Evolutionary conservation across 305 asterid genomes (phyloP).

Genomic region (Solanum hybrid): DNA sequence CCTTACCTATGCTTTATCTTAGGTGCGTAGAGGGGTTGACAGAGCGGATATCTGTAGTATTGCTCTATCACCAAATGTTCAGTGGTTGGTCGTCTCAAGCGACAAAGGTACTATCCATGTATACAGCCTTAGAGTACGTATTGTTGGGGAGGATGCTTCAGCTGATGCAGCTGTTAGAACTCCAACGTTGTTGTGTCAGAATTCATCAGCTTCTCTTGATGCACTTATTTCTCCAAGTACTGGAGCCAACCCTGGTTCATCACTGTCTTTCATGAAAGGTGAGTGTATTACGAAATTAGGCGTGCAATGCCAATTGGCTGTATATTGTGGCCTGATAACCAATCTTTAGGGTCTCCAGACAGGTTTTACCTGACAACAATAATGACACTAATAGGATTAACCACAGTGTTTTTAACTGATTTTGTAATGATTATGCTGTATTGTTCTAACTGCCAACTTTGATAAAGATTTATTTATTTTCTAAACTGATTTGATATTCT

Average conservation of each 20-base stretch:
- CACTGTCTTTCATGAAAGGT: slow-evolving; percentile 94
- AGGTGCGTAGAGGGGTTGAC: slow-evolving; percentile 95
- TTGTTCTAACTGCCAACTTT: background rate
- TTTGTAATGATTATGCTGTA: background rate
- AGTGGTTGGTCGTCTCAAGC: slow-evolving; percentile 88
- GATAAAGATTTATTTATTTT: background rate
- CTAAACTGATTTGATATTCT: background rate
- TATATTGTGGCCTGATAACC: slow-evolving; percentile 1
- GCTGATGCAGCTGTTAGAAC: slow-evolving; percentile 39
- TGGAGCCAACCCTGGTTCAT: slow-evolving; percentile 80
- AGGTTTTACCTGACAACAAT: background rate
- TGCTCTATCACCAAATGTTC: slow-evolving; percentile 77
- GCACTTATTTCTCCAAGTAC: slow-evolving; percentile 60
- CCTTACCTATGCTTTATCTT: slow-evolving; percentile 13
- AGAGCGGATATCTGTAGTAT: slow-evolving; percentile 72
- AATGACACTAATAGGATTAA: background rate
- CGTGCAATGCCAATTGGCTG: background rate
- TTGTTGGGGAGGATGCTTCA: slow-evolving; percentile 54
- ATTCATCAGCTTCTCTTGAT: slow-evolving; percentile 62
- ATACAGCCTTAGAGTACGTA: slow-evolving; percentile 78
- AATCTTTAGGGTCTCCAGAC: background rate
- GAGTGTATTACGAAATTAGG: slow-evolving; percentile 4
- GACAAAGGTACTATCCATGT: slow-evolving; percentile 92
- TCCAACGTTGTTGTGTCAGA: slow-evolving; percentile 31
- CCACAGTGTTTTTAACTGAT: background rate